These are phyloP conservation scores for Helenozyma baotianmanensis DNA, from an alignment of 805 yeast genomes.

Conservation along the genomic window DNA sequence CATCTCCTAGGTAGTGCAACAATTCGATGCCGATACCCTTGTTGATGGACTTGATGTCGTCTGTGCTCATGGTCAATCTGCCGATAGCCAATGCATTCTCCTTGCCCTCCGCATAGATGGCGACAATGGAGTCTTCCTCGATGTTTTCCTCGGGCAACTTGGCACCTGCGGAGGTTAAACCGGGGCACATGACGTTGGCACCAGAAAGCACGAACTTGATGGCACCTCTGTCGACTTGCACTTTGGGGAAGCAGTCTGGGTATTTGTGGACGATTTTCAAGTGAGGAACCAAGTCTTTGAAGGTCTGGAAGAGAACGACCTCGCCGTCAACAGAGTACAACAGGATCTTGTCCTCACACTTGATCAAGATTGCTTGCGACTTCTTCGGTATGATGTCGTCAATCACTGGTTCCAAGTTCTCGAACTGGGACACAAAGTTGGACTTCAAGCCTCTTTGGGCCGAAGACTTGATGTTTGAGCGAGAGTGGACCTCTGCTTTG, in stretches of 20 bases:
- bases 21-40: constrained; percentile 89
- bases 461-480: constrained; percentile 88
- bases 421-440: constrained; percentile 69
- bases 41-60: constrained; percentile 75
- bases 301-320: constrained; percentile 75
- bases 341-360: constrained; percentile 87
- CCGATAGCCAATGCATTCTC: constrained; percentile 89
- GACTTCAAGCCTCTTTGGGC: constrained; percentile 86
- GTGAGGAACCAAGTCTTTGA: constrained; percentile 73
- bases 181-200: constrained; percentile 96
- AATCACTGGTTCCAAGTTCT: constrained; percentile 66
- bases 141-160: constrained; percentile 68
- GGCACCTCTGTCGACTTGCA: constrained; percentile 93
- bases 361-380: constrained; percentile 70
- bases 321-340: constrained; percentile 69
- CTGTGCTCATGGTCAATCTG: constrained; percentile 80
- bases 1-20: constrained; percentile 83
- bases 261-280: constrained; percentile 73
- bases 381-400: constrained; percentile 88
- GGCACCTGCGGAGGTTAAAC: constrained; percentile 84
- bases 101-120: constrained; percentile 89
- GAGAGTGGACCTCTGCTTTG: constrained; percentile 82
- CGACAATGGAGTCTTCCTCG: constrained; percentile 66
- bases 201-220: constrained; percentile 93
- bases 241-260: constrained; percentile 79